phyloP scores from a whole-genome alignment of 768 basidiomycete genomes.

The Trametes cubensis region DNA sequence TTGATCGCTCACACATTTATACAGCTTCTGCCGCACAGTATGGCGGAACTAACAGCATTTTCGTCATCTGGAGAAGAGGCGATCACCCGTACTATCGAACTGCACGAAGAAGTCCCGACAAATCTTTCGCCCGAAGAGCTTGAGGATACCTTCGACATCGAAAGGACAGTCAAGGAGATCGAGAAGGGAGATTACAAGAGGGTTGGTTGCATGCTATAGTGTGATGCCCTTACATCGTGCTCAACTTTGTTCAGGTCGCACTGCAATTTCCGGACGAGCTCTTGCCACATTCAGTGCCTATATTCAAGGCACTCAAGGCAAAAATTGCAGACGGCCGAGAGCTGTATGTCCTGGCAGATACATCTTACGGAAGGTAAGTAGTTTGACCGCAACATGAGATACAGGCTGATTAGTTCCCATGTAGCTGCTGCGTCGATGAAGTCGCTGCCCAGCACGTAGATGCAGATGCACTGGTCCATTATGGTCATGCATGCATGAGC shows the following conservation, averaged over 20 bases:
- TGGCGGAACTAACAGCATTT: constrained; percentile 42
- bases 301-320: constrained; percentile 69
- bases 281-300: constrained; percentile 80
- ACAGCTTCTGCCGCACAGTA: neutral
- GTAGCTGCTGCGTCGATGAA: constrained; percentile 94
- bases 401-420: neutral
- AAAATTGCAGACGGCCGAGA: constrained; percentile 52
- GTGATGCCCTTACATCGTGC: neutral
- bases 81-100: constrained; percentile 57
- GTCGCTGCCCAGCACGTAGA: constrained; percentile 93
- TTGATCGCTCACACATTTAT: neutral
- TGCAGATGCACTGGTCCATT: constrained; percentile 90
- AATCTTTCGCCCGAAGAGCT: constrained; percentile 45
- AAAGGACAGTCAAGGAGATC: constrained; percentile 65
- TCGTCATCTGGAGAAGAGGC: constrained; percentile 64
- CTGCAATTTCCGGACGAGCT: constrained; percentile 97
- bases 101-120: constrained; percentile 37
- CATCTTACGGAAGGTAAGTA: constrained; percentile 90
- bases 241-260: constrained; percentile 57
- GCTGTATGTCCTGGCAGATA: constrained; percentile 93
- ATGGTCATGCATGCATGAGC: constrained; percentile 95
- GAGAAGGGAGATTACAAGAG: constrained; percentile 65
- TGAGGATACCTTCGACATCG: constrained; percentile 74
- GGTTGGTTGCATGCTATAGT: constrained; percentile 43
- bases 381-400: neutral